Conservation (phyloP, 345 rosid genomes). For the Hibiscus syriacus region DNA sequence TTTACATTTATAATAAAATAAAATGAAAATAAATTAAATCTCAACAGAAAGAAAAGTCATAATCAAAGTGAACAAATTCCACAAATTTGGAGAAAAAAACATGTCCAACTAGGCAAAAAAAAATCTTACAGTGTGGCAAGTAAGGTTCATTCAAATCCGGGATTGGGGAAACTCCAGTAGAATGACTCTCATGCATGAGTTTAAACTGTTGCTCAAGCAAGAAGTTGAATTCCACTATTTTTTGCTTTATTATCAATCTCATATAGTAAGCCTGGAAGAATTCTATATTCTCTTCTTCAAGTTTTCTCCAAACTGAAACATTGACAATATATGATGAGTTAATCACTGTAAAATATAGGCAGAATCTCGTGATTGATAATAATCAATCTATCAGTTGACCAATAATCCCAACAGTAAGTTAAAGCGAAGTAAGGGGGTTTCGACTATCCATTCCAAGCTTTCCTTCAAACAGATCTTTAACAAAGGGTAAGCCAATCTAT, state of each 20-base stretch:
- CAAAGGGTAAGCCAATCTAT: not conserved
- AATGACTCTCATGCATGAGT: conserved; percentile 67
- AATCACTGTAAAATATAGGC: too few species aligned
- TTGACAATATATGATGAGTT: conserved; percentile 1
- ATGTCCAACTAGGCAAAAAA: conserved; percentile 1
- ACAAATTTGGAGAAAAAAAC: not conserved
- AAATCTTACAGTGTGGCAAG: conserved; percentile 57
- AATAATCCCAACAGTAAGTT: not conserved
- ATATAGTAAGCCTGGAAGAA: conserved; percentile 87
- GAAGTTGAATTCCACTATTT: conserved; percentile 82
- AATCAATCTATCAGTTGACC: not conserved
- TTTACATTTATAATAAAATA: not conserved
- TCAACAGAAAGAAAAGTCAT: not conserved
- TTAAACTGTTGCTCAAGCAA: conserved; percentile 83
- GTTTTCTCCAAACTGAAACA: conserved; percentile 92
- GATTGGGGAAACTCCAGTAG: conserved; percentile 45
- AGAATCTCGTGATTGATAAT: not conserved
- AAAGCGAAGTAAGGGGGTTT: too few species aligned
- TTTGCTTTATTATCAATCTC: conserved; percentile 79
- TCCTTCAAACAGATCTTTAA: not conserved
- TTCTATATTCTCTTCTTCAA: too few species aligned
- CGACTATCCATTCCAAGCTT: too few species aligned
- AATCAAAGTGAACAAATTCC: not conserved
- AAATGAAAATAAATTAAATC: not conserved
- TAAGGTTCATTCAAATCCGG: conserved; percentile 70